Evolutionary conservation across 2,329 filamentous ascomycete species (phyloP).

Genomic region (Malbranchea cinnamomea): DNA sequence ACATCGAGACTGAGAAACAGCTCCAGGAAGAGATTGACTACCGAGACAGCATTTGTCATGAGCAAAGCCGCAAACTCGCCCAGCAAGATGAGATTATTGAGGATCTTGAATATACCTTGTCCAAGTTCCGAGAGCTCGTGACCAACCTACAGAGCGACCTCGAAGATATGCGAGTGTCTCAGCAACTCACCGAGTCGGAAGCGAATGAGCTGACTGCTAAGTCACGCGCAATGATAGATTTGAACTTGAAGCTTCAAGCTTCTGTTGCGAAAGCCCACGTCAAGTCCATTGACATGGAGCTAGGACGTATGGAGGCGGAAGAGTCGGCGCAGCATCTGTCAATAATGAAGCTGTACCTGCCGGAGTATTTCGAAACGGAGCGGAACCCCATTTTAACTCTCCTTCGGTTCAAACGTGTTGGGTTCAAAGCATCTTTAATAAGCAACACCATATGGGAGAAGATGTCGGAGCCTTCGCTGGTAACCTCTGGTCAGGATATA

Average conservation of each 20-base stretch:
- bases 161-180: conserved; percentile 81
- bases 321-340: conserved; percentile 77
- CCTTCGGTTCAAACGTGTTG: conserved; percentile 72
- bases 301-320: conserved; percentile 73
- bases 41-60: conserved; percentile 69
- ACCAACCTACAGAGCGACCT: conserved; percentile 71
- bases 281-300: conserved; percentile 85
- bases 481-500: conserved; percentile 55
- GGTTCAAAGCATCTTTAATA: conserved; percentile 73
- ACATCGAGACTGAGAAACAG: conserved; percentile 84
- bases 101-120: conserved; percentile 81
- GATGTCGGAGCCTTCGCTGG: conserved; percentile 50
- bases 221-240: conserved; percentile 87
- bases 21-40: conserved; percentile 87
- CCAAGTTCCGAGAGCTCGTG: conserved; percentile 78
- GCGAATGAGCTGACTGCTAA: conserved; percentile 78
- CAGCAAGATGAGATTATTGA: conserved; percentile 69
- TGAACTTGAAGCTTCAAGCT: conserved; percentile 85
- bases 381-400: conserved; percentile 77
- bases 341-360: conserved; percentile 79
- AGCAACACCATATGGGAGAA: conserved; percentile 66
- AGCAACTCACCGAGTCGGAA: conserved; percentile 83
- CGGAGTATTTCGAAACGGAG: conserved; percentile 67
- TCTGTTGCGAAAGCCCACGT: conserved; percentile 83
- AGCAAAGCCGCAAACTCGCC: conserved; percentile 56